phyloP scores from a whole-genome alignment of 1,284 basidiomycete genomes.

The Ustilago xerochloae region DNA sequence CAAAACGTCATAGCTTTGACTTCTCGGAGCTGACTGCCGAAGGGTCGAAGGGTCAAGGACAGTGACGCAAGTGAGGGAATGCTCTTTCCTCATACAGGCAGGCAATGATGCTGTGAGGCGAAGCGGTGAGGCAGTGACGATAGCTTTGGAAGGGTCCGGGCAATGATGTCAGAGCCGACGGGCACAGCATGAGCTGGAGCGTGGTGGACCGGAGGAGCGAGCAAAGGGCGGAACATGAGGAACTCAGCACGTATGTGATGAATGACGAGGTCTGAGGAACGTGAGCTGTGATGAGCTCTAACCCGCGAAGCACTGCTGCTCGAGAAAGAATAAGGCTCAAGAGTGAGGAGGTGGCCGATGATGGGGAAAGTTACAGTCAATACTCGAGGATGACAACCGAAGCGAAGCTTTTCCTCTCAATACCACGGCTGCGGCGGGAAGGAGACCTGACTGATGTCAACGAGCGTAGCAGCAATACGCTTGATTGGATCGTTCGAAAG shows the following conservation, averaged over 20 bases:
- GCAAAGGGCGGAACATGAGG: no score
- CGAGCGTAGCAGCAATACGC: neutral
- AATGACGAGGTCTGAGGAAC: neutral
- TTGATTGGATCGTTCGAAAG: neutral
- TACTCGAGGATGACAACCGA: neutral
- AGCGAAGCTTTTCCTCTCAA: neutral
- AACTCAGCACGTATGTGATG: no score
- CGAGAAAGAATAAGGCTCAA: constrained; percentile 6
- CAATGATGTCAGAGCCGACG: constrained; percentile 20
- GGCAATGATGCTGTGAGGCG: neutral
- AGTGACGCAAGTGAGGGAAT: constrained; percentile 7
- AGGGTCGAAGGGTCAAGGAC: neutral
- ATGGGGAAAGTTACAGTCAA: neutral
- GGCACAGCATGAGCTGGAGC: neutral
- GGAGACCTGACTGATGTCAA: constrained; percentile 4
- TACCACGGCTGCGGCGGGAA: neutral
- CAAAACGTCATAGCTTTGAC: constrained; percentile 5
- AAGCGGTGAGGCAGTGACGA: neutral
- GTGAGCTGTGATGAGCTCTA: constrained; percentile 2
- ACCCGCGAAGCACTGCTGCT: neutral
- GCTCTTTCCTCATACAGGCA: neutral
- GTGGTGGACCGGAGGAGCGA: no score
- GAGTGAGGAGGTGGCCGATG: neutral
- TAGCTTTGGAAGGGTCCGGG: neutral
- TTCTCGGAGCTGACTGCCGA: neutral